These are phyloP conservation scores for Heliocybe sulcata DNA, from an alignment of 1,284 basidiomycete species.

Conservation along the genomic window DNA sequence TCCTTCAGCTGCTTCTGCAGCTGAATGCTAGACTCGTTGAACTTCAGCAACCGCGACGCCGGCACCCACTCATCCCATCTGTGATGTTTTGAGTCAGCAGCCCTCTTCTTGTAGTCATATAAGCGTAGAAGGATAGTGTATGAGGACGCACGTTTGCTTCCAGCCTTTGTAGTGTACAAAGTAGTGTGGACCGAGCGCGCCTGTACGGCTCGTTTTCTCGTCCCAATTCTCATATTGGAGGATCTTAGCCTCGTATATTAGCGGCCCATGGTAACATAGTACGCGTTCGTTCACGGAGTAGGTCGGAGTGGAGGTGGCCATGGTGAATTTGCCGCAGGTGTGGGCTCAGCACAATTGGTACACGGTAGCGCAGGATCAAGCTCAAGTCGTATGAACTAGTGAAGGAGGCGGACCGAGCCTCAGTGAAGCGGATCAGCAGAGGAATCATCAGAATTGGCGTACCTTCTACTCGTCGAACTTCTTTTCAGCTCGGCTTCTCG, in stretches of 20 bases:
- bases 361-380: not conserved
- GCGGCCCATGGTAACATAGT: conserved; percentile 89
- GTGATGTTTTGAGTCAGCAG: conserved; percentile 1
- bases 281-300: conserved; percentile 70
- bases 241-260: conserved; percentile 94
- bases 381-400: too few relatives aligned
- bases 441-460: too few relatives aligned
- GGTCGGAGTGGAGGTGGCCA: conserved; percentile 11
- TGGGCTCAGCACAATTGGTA: not conserved
- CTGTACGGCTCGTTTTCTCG: conserved; percentile 60
- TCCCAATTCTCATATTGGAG: conserved; percentile 78
- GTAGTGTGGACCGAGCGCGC: conserved; percentile 76
- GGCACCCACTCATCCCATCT: conserved; percentile 99
- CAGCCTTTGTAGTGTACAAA: conserved; percentile 99
- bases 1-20: conserved; percentile 60
- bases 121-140: not conserved
- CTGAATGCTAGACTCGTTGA: conserved; percentile 80
- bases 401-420: too few relatives aligned
- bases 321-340: not conserved
- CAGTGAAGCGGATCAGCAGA: too few relatives aligned
- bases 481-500: too few relatives aligned
- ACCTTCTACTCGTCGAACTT: too few relatives aligned
- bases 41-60: conserved; percentile 76
- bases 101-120: not conserved
- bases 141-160: conserved; percentile 86